These are phyloP conservation scores for Podospora tetraspora DNA, from an alignment of 495 filamentous ascomycete genomes.

Conservation along the genomic window DNA sequence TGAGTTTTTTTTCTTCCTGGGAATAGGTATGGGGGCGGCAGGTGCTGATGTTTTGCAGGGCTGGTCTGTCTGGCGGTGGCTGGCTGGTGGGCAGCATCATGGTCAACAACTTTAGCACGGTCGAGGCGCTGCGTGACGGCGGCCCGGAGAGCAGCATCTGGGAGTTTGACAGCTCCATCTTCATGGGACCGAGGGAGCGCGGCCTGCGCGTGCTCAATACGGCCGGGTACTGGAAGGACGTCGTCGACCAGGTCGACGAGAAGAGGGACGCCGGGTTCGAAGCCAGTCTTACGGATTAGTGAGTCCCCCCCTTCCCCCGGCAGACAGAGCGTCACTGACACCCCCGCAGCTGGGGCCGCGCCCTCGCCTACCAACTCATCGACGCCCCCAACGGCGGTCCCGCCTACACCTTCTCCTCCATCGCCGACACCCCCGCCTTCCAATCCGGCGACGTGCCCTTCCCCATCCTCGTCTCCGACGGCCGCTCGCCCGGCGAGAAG, in stretches of 20 bases:
- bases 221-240: slow-evolving; percentile 61
- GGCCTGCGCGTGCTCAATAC: slow-evolving; percentile 37
- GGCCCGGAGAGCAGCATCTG: slow-evolving; percentile 55
- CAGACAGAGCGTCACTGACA: background rate
- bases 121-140: slow-evolving; percentile 56
- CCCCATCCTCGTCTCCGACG: slow-evolving; percentile 76
- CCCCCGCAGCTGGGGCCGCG: slow-evolving; percentile 68
- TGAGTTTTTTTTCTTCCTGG: too few relatives aligned
- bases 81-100: slow-evolving; percentile 86
- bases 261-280: slow-evolving; percentile 72
- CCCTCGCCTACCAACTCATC: slow-evolving; percentile 78
- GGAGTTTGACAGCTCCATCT: slow-evolving; percentile 73
- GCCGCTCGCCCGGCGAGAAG: slow-evolving; percentile 57
- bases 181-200: slow-evolving; percentile 43
- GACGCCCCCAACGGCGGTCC: slow-evolving; percentile 72
- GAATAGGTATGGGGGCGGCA: too few relatives aligned
- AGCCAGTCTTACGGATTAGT: slow-evolving; percentile 74
- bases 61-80: slow-evolving; percentile 79
- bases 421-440: slow-evolving; percentile 65
- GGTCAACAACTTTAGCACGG: slow-evolving; percentile 82
- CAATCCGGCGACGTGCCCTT: slow-evolving; percentile 66
- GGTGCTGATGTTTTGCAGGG: slow-evolving; percentile 17
- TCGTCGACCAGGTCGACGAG: slow-evolving; percentile 54
- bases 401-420: slow-evolving; percentile 81
- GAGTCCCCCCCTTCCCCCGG: background rate